These are phyloP conservation scores for Pythium graminicola DNA, from an alignment of 352 stramenopile genomes.

Conservation along the genomic window DNA sequence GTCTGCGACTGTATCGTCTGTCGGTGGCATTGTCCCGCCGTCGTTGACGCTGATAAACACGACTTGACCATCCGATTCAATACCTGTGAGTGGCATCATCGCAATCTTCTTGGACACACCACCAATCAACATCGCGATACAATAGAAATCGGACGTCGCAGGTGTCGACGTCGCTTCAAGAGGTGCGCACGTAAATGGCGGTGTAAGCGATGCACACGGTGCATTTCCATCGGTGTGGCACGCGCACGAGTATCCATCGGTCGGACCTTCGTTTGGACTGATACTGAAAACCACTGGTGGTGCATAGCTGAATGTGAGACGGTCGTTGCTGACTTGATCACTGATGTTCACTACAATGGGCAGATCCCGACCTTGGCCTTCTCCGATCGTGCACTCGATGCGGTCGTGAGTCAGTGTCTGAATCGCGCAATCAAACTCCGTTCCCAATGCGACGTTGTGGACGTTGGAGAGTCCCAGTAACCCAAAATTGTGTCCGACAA, in stretches of 20 bases:
- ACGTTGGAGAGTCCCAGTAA: constrained; percentile 27
- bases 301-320: constrained; percentile 36
- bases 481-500: constrained; percentile 49
- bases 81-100: constrained; percentile 25
- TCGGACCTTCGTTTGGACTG: constrained; percentile 37
- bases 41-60: constrained; percentile 29
- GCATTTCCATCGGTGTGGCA: constrained; percentile 30
- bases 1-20: neutral
- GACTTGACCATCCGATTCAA: constrained; percentile 34
- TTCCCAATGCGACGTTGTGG: constrained; percentile 31
- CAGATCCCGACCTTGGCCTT: constrained; percentile 37
- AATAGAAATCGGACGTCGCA: constrained; percentile 24
- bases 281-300: constrained; percentile 34
- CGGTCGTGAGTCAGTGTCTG: constrained; percentile 26
- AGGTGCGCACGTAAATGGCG: constrained; percentile 35
- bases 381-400: constrained; percentile 31
- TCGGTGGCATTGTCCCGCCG: neutral
- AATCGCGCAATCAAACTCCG: constrained; percentile 25
- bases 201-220: constrained; percentile 33
- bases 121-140: constrained; percentile 25
- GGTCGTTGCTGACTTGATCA: constrained; percentile 27
- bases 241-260: constrained; percentile 43
- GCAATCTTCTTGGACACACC: constrained; percentile 23
- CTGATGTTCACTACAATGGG: constrained; percentile 34
- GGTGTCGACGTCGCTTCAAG: constrained; percentile 18